A percentile compares a stretch with the other conserved stretches of the same genome.
phyloP scores from a whole-genome alignment of 495 filamentous ascomycete genomes.

The Penicillium verhagenii region DNA sequence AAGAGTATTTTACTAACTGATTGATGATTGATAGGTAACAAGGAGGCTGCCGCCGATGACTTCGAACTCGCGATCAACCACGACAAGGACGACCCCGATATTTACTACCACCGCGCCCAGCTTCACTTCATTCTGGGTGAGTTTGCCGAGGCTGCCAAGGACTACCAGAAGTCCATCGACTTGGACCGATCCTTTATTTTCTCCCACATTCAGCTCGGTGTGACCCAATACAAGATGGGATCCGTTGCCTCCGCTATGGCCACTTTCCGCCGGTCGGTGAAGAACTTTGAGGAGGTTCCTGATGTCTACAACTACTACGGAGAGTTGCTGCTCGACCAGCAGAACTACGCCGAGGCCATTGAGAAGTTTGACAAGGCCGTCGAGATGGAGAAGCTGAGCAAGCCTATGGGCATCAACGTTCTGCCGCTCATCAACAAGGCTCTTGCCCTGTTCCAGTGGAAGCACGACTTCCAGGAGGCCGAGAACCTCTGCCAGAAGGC shows the following conservation, averaged over 20 bases:
- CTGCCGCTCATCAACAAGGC: conserved; percentile 98
- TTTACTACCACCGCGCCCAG: conserved; percentile 99
- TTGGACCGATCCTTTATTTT: conserved; percentile 95
- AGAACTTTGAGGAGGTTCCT: conserved; percentile 94
- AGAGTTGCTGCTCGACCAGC: conserved; percentile 95
- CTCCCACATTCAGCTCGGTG: conserved; percentile 98
- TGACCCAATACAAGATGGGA: conserved; percentile 99
- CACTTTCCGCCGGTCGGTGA: conserved; percentile 94
- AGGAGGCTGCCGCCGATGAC: conserved; percentile 81
- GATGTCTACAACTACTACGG: conserved; percentile 99
- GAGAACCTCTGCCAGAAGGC: conserved; percentile 97
- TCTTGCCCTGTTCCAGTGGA: conserved; percentile 95
- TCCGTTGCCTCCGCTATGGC: conserved; percentile 97
- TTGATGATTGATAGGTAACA: conserved; percentile 61
- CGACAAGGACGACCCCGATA: conserved; percentile 89
- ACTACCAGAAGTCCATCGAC: conserved; percentile 99
- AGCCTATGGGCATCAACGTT: conserved; percentile 94
- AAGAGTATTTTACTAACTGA: conserved; percentile 17
- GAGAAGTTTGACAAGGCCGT: conserved; percentile 98
- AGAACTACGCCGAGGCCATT: conserved; percentile 91
- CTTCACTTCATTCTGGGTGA: conserved; percentile 96
- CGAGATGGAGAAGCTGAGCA: conserved; percentile 93
- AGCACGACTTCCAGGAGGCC: conserved; percentile 90
- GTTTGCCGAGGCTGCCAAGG: conserved; percentile 89
- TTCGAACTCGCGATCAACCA: conserved; percentile 83